Evolutionary conservation across 2,329 filamentous ascomycete genomes (phyloP), one percentile per base, ranked within the genome.

Genomic region (Coniella lustricola): DNA sequence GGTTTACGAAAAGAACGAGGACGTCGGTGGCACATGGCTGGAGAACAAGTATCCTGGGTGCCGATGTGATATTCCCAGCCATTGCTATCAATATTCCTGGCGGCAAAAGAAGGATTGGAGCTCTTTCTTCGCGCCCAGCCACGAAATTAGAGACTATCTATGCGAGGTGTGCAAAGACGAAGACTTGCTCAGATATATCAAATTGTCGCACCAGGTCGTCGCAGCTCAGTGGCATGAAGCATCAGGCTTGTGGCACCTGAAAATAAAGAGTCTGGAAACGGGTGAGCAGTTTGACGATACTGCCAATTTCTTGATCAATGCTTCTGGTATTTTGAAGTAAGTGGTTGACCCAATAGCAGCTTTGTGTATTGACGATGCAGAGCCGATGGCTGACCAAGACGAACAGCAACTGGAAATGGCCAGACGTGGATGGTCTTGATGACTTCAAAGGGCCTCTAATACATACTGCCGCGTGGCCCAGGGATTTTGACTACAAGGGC

Each of bases 11-110:
- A 80, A 79, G 63, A 79, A 79, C 51, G 59, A 63, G 8, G 69
- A 73, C 17, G 66, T 79, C 10, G 76, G 76, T 17, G 77, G 77
- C 2, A 81, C 77, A 0, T 82, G 77, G 77, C 69, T 70, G 53
- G 77, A 80, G 57, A 80, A 79, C 56, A 66, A 70, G 17, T 82
- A 82, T 52, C 77, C 77, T 0, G 77, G 77, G 10, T 79, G 76
- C 55, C 67, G 67, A 46, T 80, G 75, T 57, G 77, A 79, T 58
- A 69, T 79, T 25, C 75, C 75, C 9, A 74, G 70, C 57, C 78
- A 82, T 62, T 80, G 76, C 60, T 83, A 83, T 57, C 79, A 80
- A 57, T 82, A 79, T 57, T 76, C 76, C 2, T 82, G 76, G 73
- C 70, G 74, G 47, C 75, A 74, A 2, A 83, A 82, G 58, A 72